These are phyloP conservation scores for Verticillium nonalfalfae DNA, from an alignment of 2,329 filamentous ascomycete species.

Conservation along the genomic window DNA sequence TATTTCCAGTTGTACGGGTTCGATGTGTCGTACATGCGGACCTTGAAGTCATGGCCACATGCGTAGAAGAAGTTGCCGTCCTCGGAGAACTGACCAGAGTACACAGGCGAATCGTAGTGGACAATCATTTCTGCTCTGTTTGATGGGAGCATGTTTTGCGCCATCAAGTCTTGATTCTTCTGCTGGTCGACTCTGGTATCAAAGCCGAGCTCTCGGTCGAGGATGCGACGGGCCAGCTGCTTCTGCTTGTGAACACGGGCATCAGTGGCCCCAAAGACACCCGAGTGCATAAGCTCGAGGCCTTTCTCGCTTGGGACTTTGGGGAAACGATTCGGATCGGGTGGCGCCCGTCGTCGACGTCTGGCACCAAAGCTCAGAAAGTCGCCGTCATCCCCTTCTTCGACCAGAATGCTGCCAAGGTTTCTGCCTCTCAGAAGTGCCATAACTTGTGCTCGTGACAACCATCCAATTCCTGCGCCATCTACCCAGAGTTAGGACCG, in stretches of 20 bases:
- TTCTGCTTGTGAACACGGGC: slow-evolving; percentile 43
- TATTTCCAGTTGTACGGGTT: slow-evolving; percentile 95
- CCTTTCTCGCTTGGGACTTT: slow-evolving; percentile 78
- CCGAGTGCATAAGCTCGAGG: slow-evolving; percentile 71
- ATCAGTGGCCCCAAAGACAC: slow-evolving; percentile 66
- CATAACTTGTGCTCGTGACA: slow-evolving; percentile 30
- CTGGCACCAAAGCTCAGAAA: slow-evolving; percentile 29
- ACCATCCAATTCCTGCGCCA: slow-evolving; percentile 18
- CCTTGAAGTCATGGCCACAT: slow-evolving; percentile 85
- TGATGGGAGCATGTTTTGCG: slow-evolving; percentile 67
- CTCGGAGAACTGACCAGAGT: slow-evolving; percentile 93
- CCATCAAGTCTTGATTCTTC: slow-evolving; percentile 48
- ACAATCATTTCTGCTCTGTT: slow-evolving; percentile 79
- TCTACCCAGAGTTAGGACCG: slow-evolving; percentile 9
- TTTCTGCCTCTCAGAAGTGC: slow-evolving; percentile 30
- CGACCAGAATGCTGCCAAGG: slow-evolving; percentile 26
- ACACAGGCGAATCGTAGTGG: slow-evolving; percentile 79
- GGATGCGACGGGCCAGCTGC: slow-evolving; percentile 61
- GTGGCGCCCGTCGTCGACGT: slow-evolving; percentile 30
- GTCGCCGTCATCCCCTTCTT: slow-evolving; percentile 29
- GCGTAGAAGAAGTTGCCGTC: slow-evolving; percentile 97
- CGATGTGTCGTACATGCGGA: slow-evolving; percentile 95
- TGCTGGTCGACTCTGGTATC: slow-evolving; percentile 52
- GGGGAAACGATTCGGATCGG: slow-evolving; percentile 62
- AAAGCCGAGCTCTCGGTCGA: slow-evolving; percentile 78